Conservation (phyloP, 164 flowering plant species). For the Chimonanthus salicifolius region DNA sequence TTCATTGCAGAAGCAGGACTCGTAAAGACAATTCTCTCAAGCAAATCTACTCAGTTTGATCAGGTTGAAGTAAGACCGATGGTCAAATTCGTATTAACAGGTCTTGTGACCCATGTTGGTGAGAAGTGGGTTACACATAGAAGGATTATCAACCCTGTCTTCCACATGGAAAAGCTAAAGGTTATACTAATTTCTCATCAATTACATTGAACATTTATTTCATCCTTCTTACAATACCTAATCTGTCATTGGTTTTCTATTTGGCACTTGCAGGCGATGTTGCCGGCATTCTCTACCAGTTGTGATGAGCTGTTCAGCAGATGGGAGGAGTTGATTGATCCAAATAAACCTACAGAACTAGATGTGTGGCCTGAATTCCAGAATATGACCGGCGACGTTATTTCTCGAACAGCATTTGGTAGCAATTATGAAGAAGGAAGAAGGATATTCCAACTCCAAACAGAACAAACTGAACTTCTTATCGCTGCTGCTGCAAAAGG, state of each 20-base stretch:
- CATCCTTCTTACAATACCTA: background rate
- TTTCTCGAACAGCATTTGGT: constrained; percentile 17
- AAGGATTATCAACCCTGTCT: constrained; percentile 27
- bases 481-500: background rate
- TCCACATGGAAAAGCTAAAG: constrained; percentile 28
- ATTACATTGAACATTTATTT: too few relatives aligned
- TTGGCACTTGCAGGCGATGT: constrained; percentile 13
- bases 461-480: constrained; percentile 10
- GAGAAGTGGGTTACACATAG: constrained; percentile 29
- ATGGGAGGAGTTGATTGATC: constrained; percentile 16
- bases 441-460: constrained; percentile 12
- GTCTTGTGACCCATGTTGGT: constrained; percentile 11
- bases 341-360: constrained; percentile 13
- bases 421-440: constrained; percentile 17
- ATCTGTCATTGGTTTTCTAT: background rate
- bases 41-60: constrained; percentile 14
- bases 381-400: constrained; percentile 13
- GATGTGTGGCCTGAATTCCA: constrained; percentile 20
- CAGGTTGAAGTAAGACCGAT: background rate
- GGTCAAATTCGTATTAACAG: constrained; percentile 8
- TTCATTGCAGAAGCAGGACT: background rate
- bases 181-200: constrained; percentile 4
- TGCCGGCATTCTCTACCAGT: constrained; percentile 14
- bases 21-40: constrained; percentile 4
- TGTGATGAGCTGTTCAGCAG: constrained; percentile 15